Evolutionary conservation across 352 stramenopile species (phyloP).

Genomic region (Pythium guiyangense): DNA sequence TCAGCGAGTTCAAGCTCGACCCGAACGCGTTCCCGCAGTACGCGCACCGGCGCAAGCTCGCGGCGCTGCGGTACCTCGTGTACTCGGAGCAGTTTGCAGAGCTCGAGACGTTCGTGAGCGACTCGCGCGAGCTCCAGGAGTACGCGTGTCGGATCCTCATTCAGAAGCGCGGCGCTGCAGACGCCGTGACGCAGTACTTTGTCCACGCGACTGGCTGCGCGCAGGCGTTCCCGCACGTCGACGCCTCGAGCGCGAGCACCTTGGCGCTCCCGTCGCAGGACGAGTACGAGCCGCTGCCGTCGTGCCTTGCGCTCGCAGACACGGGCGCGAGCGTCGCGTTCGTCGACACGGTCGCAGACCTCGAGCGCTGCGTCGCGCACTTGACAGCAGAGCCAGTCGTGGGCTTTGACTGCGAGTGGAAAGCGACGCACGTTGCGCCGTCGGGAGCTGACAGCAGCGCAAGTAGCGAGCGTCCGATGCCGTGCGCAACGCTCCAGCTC

Average conservation of each 20-base stretch:
- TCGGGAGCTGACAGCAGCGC: slow-evolving; percentile 1
- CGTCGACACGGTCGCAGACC: slow-evolving; percentile 35
- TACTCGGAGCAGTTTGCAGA: slow-evolving; percentile 62
- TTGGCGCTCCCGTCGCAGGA: slow-evolving; percentile 26
- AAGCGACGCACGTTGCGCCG: slow-evolving; percentile 29
- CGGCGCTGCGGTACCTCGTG: slow-evolving; percentile 53
- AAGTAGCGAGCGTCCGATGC: slow-evolving; percentile 7
- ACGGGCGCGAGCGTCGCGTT: slow-evolving; percentile 46
- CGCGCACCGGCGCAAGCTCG: slow-evolving; percentile 39
- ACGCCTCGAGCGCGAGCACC: slow-evolving; percentile 20
- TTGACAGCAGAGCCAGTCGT: slow-evolving; percentile 37
- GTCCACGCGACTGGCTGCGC: slow-evolving; percentile 36
- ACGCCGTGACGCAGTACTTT: slow-evolving; percentile 50
- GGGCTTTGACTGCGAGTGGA: slow-evolving; percentile 83
- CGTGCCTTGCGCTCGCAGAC: slow-evolving; percentile 44
- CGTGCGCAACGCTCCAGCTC: slow-evolving; percentile 67
- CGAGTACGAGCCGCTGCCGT: slow-evolving; percentile 33
- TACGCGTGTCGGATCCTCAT: slow-evolving; percentile 62
- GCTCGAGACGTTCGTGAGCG: slow-evolving; percentile 31
- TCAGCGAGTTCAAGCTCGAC: slow-evolving; percentile 52
- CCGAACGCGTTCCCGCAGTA: slow-evolving; percentile 54
- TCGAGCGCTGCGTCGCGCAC: slow-evolving; percentile 34
- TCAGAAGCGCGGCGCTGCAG: slow-evolving; percentile 25
- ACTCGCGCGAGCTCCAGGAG: slow-evolving; percentile 20
- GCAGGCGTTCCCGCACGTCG: slow-evolving; percentile 39